phyloP scores from a whole-genome alignment of 2,329 filamentous ascomycete species.

The Penicillium sclerotigenum region DNA sequence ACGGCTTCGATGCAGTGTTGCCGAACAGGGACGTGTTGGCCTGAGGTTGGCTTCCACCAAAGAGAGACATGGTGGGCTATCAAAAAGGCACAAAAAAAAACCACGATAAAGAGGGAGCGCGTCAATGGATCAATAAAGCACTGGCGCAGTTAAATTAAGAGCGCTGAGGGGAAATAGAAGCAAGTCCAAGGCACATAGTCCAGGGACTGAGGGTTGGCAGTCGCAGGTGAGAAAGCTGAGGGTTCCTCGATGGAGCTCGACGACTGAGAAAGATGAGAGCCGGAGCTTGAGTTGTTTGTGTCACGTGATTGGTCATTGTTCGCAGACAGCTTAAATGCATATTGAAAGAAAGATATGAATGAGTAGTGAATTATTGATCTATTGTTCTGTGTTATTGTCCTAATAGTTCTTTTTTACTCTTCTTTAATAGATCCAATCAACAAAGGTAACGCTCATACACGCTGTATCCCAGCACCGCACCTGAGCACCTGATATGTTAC shows the following conservation, averaged over 20 bases:
- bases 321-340: not conserved
- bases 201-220: conserved; percentile 1
- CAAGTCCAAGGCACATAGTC: conserved; percentile 10
- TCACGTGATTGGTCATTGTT: conserved; percentile 16
- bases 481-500: not conserved
- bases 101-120: conserved; percentile 5
- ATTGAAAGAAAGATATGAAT: not conserved
- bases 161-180: not conserved
- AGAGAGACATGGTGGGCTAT: conserved; percentile 38
- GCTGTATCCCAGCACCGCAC: not conserved
- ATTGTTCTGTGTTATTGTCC: not conserved
- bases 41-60: conserved; percentile 29
- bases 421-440: too few species aligned
- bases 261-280: conserved; percentile 15
- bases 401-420: not conserved
- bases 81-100: conserved; percentile 18
- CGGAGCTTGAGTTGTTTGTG: conserved; percentile 25
- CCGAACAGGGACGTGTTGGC: conserved; percentile 27
- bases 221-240: conserved; percentile 14
- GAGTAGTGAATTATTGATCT: not conserved
- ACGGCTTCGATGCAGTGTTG: conserved; percentile 33
- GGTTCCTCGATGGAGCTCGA: conserved; percentile 19
- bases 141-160: not conserved
- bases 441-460: not conserved
- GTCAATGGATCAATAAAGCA: not conserved